These are phyloP conservation scores for Venustampulla echinocandica DNA, from an alignment of 495 filamentous ascomycete genomes.

Conservation along the genomic window DNA sequence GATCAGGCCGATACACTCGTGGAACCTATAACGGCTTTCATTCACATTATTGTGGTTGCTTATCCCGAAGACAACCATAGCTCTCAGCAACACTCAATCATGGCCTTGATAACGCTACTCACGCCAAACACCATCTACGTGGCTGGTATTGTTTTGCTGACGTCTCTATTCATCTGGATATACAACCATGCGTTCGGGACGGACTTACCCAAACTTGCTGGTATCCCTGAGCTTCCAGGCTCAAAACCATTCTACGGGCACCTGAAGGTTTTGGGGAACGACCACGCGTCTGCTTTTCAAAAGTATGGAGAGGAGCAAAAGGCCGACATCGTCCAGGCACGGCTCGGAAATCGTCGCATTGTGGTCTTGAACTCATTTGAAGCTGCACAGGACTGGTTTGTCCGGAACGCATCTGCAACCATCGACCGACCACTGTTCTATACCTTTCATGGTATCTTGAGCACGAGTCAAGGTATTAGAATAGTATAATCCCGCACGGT, in stretches of 20 bases:
- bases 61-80: no score
- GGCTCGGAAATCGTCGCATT: not conserved
- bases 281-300: not conserved
- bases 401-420: not conserved
- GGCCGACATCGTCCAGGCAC: not conserved
- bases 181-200: not conserved
- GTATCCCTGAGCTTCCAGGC: not conserved
- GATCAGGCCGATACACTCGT: no score
- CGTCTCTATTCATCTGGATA: not conserved
- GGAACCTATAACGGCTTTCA: no score
- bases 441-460: not conserved
- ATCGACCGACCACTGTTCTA: not conserved
- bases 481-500: no score
- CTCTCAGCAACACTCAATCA: no score
- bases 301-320: not conserved
- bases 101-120: not conserved
- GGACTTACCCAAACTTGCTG: not conserved
- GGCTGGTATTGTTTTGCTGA: not conserved
- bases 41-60: no score
- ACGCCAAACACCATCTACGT: not conserved
- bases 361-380: not conserved
- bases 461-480: not conserved
- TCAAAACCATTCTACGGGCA: not conserved
- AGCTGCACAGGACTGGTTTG: not conserved
- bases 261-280: not conserved